Evolutionary conservation across 192 early-diverging fungal genomes (phyloP), one percentile per base, ranked within the genome.

Genomic region (Umbelopsis sp.): DNA sequence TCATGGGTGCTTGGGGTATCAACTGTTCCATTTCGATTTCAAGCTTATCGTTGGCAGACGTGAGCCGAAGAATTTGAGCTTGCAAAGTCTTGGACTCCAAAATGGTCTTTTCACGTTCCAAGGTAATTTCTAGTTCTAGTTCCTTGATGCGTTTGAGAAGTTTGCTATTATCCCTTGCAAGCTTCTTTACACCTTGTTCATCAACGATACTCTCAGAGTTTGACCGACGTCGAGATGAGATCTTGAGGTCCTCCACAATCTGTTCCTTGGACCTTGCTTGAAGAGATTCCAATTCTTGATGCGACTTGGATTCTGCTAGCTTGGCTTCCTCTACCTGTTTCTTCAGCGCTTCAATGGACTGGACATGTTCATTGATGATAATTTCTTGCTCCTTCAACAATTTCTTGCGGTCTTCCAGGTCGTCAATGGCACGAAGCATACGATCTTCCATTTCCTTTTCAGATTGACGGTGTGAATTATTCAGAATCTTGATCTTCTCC

Each of bases 11-110:
- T 69, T 70, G 68, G 14, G 78, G 74, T 45, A 75, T 67, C 43
- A 75, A 16, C 34, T 80, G 79, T 44, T 80, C 74, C 71, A 80
- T 76, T 49, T 80, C 79, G 29, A 76, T 73, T 41, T 80, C 79
- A 53, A 80, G 56, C 2, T 71, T 68, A 36, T 80, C 79, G 49
- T 80, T 80, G 2, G 79, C 79, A 29, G 71, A 74, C 4, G 51
- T 74, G 20, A 76, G 69, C 47, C 73, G 72, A 52, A 73, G 73
- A 29, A 76, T 49, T 51, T 80, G 74, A 24, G 59, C 3, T 62
- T 80, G 74, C 9, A 76, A 43, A 11, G 71, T 72, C 45, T 71
- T 80, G 5, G 75, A 59, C 43, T 80, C 74, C 21, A 71, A 14
- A 17, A 71, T 41, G 6, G 71, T 25, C 31, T 74, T 70, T 21